Evolutionary conservation across 2,329 filamentous ascomycete species (phyloP).

Genomic region (Cladosporium sp.): DNA sequence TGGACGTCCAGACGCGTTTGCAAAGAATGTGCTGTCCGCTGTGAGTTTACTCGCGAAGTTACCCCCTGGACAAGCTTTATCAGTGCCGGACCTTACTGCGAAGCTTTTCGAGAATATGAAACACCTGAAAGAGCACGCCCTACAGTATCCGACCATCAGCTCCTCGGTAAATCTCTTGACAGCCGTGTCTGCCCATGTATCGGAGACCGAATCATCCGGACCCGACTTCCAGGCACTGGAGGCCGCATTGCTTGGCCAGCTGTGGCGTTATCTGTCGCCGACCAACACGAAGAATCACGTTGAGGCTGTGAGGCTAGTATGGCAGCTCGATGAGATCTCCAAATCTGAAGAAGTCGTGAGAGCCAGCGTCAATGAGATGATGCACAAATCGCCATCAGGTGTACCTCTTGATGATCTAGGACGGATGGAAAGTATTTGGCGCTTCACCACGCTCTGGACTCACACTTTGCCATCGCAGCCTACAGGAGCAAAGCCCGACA

Average conservation of each 20-base stretch:
- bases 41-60: slow-evolving; percentile 3
- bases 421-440: slow-evolving; percentile 19
- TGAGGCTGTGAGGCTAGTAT: slow-evolving; percentile 82
- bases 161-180: neutral
- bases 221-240: slow-evolving; percentile 6
- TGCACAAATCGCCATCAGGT: slow-evolving; percentile 15
- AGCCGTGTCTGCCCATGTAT: neutral
- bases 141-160: slow-evolving; percentile 8
- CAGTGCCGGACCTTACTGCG: neutral
- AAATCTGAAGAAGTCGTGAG: slow-evolving; percentile 25
- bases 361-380: slow-evolving; percentile 22
- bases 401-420: neutral
- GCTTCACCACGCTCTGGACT: slow-evolving; percentile 74
- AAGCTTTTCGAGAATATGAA: neutral
- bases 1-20: neutral
- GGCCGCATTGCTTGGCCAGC: slow-evolving; percentile 5
- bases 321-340: slow-evolving; percentile 69
- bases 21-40: slow-evolving; percentile 1
- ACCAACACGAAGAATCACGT: slow-evolving; percentile 89
- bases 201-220: neutral
- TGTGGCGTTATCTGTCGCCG: slow-evolving; percentile 67
- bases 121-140: no score
- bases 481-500: slow-evolving; percentile 26
- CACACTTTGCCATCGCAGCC: slow-evolving; percentile 56
- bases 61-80: neutral